Evolutionary conservation across 495 filamentous ascomycete genomes (phyloP).

Genomic region (Penicillium daleae): DNA sequence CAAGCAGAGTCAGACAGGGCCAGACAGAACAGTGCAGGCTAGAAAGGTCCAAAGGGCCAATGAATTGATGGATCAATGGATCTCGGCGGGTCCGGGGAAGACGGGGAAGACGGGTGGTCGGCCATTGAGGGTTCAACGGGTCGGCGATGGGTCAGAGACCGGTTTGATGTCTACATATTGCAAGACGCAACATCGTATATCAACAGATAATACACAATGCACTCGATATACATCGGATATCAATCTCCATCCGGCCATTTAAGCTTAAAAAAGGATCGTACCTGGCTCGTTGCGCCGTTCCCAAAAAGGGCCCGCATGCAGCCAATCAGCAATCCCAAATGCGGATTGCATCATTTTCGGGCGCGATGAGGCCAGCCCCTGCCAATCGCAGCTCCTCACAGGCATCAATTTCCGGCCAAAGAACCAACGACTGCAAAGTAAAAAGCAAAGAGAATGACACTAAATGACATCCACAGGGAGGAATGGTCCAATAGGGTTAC

Average conservation of each 20-base stretch:
- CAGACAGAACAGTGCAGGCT: neutral
- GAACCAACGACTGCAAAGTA: neutral
- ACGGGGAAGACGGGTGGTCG: too few relatives aligned
- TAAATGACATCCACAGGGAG: neutral
- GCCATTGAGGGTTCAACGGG: neutral
- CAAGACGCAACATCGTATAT: neutral
- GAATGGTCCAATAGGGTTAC: neutral
- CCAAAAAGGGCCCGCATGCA: conserved; percentile 3
- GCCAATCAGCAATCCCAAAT: conserved; percentile 12
- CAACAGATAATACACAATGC: neutral
- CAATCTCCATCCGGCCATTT: neutral
- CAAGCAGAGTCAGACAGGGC: neutral
- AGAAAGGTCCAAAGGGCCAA: neutral
- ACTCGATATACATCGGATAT: neutral
- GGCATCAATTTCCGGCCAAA: neutral
- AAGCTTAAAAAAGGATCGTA: conserved; percentile 2
- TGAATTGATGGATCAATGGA: neutral
- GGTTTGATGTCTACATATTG: too few relatives aligned
- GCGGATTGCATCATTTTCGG: conserved; percentile 16
- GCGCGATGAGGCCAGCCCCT: conserved; percentile 5
- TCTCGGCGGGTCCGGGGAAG: neutral
- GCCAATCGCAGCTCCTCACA: neutral
- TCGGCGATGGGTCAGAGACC: neutral
- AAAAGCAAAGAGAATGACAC: neutral
- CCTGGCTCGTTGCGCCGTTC: neutral